Conservation (phyloP, 2,329 filamentous ascomycete species). For the Ceratocystis cubensis region DNA sequence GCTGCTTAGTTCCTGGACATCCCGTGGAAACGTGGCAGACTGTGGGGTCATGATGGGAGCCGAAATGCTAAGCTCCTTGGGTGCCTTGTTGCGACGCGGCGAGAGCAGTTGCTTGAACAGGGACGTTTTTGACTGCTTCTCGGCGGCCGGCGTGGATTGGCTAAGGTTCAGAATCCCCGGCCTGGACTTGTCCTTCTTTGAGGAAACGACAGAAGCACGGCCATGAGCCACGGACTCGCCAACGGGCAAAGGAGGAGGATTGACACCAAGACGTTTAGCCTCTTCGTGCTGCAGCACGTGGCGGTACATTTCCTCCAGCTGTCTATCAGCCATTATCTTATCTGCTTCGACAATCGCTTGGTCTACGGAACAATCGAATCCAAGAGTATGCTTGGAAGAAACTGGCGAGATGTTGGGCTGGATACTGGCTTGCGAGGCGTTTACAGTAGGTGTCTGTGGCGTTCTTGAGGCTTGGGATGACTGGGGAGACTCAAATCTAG, state of each 20-base stretch:
- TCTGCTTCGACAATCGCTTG: constrained; percentile 63
- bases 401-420: constrained; percentile 27
- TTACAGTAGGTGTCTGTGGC: constrained; percentile 23
- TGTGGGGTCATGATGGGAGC: constrained; percentile 54
- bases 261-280: constrained; percentile 45
- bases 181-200: constrained; percentile 39
- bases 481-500: constrained; percentile 12
- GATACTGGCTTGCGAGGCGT: constrained; percentile 23
- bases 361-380: constrained; percentile 61
- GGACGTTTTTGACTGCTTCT: constrained; percentile 45
- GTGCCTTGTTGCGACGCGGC: constrained; percentile 37
- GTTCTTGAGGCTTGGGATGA: constrained; percentile 18
- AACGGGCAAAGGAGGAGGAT: constrained; percentile 19
- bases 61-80: constrained; percentile 45
- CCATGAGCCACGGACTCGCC: background rate
- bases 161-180: constrained; percentile 39
- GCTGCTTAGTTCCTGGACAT: constrained; percentile 43
- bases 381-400: constrained; percentile 38
- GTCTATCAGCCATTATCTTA: constrained; percentile 59
- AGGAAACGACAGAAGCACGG: background rate
- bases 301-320: constrained; percentile 83
- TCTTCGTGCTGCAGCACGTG: constrained; percentile 84
- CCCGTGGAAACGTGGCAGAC: constrained; percentile 46
- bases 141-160: constrained; percentile 29
- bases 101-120: constrained; percentile 50